Base-by-base conservation (phyloP, 1,284 basidiomycete species). In the Moniliella sp. region DNA sequence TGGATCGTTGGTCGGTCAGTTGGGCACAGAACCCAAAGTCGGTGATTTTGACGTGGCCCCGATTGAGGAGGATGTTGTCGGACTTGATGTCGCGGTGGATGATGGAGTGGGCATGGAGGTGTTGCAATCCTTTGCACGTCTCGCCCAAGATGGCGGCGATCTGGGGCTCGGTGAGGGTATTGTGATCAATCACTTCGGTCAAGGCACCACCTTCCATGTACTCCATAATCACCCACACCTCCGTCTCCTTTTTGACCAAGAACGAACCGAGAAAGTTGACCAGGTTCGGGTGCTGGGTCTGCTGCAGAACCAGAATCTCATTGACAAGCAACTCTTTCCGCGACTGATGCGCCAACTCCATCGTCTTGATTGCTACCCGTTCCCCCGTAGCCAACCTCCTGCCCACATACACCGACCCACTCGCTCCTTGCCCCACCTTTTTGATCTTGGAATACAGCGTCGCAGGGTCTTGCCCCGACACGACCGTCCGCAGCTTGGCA, bases 161-260 rank as follows among this genome's bases (percentile, higher is more conserved):
- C 9, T 37, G 34, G 5, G 26, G 18, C 29, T 52, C 88, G 54
- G n/a, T n/a, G n/a, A n/a, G 65, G 32, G 80, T 76, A 63, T 94
- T 97, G 59, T 91, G 88, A 65, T 93, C 88, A 46, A 97, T 94
- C 30, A 97, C 77, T 63, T 97, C 91, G 9, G 86, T 94, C 46
- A 97, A 65, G 9, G 31, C 82, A 31, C 88, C 91, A 28, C 91
- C 88, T 63, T 94, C 88, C 88, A 97, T 97, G 61, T 80, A 94
- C 65, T 97, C 88, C 88, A 97, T 94, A 37, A 94, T 84, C 27
- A 97, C 84, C 88, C 88, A 97, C n/a, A 94, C 71, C 59, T 94
- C n/a, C n/a, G 86, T 34, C 71, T 76, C 58, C 70, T 76, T 63
- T 78, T 78, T 34, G n/a, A 94, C 73, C 26, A 94, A 71, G 65